phyloP scores from a whole-genome alignment of 495 filamentous ascomycete genomes.

The Diplogelasinospora grovesii region DNA sequence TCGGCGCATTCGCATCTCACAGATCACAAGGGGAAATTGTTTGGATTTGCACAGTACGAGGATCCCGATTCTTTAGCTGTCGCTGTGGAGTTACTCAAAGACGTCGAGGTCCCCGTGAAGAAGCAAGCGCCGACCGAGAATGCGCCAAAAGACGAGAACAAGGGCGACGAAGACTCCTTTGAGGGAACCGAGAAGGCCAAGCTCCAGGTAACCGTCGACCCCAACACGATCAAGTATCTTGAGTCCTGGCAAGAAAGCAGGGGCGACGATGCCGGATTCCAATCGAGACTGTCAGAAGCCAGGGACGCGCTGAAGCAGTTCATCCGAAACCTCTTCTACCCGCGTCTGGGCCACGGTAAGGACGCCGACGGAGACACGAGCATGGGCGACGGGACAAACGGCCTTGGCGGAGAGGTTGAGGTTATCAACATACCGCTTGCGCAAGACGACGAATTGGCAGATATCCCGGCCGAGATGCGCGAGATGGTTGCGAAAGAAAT shows the following conservation, averaged over 20 bases:
- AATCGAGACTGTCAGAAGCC: constrained; percentile 63
- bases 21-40: constrained; percentile 75
- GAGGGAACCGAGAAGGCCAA: constrained; percentile 60
- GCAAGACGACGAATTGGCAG: constrained; percentile 87
- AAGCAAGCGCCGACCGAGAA: constrained; percentile 50
- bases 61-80: constrained; percentile 82
- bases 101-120: constrained; percentile 79
- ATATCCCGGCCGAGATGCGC: constrained; percentile 95
- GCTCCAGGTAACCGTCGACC: constrained; percentile 73
- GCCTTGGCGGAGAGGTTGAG: constrained; percentile 58
- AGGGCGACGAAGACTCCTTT: constrained; percentile 48
- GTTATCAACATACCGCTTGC: constrained; percentile 87
- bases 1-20: constrained; percentile 53
- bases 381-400: constrained; percentile 56
- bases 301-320: constrained; percentile 55
- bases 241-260: constrained; percentile 66
- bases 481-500: constrained; percentile 95
- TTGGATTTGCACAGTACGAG: constrained; percentile 96
- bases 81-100: constrained; percentile 79
- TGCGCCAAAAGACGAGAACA: constrained; percentile 33
- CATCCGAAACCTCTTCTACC: constrained; percentile 66
- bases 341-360: constrained; percentile 44
- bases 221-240: constrained; percentile 69
- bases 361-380: constrained; percentile 55
- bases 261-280: constrained; percentile 57